Evolutionary conservation across 306 rosid genomes (phyloP), one percentile per base, ranked within the genome.

Genomic region (Sphenostylis stenocarpa): DNA sequence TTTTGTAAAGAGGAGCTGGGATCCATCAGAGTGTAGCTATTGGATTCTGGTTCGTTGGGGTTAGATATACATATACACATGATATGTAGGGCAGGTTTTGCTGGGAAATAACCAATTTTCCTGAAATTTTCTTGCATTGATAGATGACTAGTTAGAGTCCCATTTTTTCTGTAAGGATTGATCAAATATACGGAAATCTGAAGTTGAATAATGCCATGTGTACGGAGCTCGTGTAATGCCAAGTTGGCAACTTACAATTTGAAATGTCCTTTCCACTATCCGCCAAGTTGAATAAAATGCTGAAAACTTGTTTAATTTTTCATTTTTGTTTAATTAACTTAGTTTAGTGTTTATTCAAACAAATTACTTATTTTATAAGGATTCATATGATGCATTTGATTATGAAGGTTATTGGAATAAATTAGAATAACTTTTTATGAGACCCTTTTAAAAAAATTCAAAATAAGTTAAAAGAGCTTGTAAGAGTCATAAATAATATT

Each of bases 1-100:
- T 86, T 81, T 86, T 90, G 97, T 94, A 85, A 87, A 90, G 87
- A 80, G 78, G 90, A 76, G 86, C 79, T 80, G 89, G 90, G 84
- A 86, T 80, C 81, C 86, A 31, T 56, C 43, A 26, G 44, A 73
- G 55, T 72, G 73, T 75, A 83, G 83, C 77, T 71, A 74, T 82
- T 57, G 78, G 75, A 65, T 66, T 75, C 49, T 48, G 68, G 82
- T 69, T 82, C 29, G 29, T 82, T 78, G 79, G 80, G 78, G 77
- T 66, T 67, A 19, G 58, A 73, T 66, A 60, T 44, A 72, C 53
- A 84, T 63, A 72, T 16, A 80, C 19, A 79, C 67, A 79, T 65
- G 72, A 43, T n/a, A n/a, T 65, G 73, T 82, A 58, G 65, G 64
- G 45, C 80, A 75, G 88, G 53, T 77, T 70, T 77, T 72, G 74